phyloP scores from a whole-genome alignment of 805 yeast genomes.

The fission yeast (Schizosaccharomyces pombe) region DNA sequence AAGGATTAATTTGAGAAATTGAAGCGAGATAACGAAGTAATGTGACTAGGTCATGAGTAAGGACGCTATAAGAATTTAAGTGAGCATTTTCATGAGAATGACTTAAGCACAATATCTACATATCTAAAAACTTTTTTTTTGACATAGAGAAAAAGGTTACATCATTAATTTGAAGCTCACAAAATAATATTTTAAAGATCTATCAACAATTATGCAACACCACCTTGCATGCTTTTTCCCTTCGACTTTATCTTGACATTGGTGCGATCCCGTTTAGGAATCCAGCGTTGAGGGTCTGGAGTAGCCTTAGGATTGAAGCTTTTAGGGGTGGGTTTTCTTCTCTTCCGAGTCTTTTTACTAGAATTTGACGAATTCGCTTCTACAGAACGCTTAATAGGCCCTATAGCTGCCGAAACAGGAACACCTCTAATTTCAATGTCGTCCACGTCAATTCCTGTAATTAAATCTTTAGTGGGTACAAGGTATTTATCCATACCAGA shows the following conservation, averaged over 20 bases:
- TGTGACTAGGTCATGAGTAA: too few relatives aligned
- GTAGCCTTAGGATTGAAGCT: slow-evolving; percentile 19
- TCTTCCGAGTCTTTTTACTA: slow-evolving; percentile 7
- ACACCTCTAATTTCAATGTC: background rate
- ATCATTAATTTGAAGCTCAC: too few relatives aligned
- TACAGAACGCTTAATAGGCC: background rate
- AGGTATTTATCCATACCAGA: background rate
- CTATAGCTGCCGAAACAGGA: background rate
- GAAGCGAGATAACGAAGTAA: too few relatives aligned
- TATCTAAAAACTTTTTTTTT: too few relatives aligned
- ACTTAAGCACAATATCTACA: too few relatives aligned
- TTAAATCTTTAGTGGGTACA: background rate
- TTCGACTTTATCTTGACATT: slow-evolving; percentile 59
- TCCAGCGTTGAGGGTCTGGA: slow-evolving; percentile 67
- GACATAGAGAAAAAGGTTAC: too few relatives aligned
- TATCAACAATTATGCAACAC: background rate
- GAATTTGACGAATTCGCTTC: background rate
- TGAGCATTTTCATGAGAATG: too few relatives aligned
- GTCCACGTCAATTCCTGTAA: slow-evolving; percentile 2
- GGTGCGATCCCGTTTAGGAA: slow-evolving; percentile 67
- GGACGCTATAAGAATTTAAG: too few relatives aligned
- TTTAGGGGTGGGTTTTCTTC: slow-evolving; percentile 18
- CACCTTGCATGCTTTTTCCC: slow-evolving; percentile 38
- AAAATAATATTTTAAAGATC: too few relatives aligned
- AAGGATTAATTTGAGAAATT: too few relatives aligned